phyloP scores from a whole-genome alignment of 768 basidiomycete species.

The Boletales sp. region DNA sequence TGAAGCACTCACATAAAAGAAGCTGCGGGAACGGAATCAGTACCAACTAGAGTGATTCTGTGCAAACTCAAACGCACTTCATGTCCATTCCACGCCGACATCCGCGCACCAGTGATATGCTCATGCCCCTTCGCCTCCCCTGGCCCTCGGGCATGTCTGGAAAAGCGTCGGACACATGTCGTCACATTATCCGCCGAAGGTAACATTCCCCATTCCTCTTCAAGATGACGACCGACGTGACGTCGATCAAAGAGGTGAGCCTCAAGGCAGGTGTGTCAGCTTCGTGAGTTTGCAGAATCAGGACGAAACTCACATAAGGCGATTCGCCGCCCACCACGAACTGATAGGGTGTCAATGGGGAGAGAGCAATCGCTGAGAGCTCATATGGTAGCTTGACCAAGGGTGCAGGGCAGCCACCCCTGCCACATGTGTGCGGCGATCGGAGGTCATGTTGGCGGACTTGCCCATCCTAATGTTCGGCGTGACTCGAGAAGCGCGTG shows the following conservation, averaged over 20 bases:
- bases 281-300: not conserved
- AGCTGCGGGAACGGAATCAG: conserved; percentile 40
- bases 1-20: conserved; percentile 50
- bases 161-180: conserved; percentile 81
- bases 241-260: conserved; percentile 71
- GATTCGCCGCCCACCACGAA: conserved; percentile 84
- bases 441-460: conserved; percentile 88
- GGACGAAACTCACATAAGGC: conserved; percentile 53
- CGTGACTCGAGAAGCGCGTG: conserved; percentile 6
- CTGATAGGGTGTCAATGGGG: conserved; percentile 76
- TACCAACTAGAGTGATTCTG: not conserved
- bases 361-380: conserved; percentile 71
- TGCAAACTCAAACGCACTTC: conserved; percentile 46
- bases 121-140: conserved; percentile 40
- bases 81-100: conserved; percentile 68
- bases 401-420: conserved; percentile 61
- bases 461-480: conserved; percentile 63
- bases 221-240: conserved; percentile 56
- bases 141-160: conserved; percentile 39
- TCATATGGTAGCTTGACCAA: conserved; percentile 62
- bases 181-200: conserved; percentile 49
- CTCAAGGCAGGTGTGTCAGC: conserved; percentile 6
- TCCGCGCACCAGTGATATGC: conserved; percentile 76
- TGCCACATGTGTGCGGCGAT: conserved; percentile 58
- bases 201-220: conserved; percentile 68